Evolutionary conservation across 106 monocot species (phyloP).

Genomic region (Iris macrosiphon): DNA sequence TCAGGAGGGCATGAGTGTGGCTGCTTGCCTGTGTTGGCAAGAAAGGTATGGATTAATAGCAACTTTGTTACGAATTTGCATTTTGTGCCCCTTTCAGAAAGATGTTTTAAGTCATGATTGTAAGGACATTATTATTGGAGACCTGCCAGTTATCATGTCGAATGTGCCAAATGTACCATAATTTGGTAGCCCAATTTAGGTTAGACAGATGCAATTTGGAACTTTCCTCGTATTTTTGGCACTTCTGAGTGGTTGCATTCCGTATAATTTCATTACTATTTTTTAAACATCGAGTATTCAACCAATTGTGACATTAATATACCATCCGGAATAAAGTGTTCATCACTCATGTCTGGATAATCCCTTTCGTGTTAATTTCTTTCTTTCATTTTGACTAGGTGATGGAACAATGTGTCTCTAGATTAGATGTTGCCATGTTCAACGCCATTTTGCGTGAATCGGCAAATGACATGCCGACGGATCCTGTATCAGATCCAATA

Average conservation of each 20-base stretch:
- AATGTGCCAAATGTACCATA: too few species aligned
- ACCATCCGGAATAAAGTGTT: not conserved
- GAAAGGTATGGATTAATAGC: slow-evolving; percentile 41
- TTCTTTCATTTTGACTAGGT: slow-evolving; percentile 41
- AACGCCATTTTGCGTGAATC: slow-evolving; percentile 99
- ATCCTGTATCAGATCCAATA: slow-evolving; percentile 97
- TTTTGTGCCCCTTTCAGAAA: too few species aligned
- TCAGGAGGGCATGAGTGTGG: slow-evolving; percentile 93
- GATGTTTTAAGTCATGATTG: too few species aligned
- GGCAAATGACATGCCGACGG: slow-evolving; percentile 79
- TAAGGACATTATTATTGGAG: too few species aligned
- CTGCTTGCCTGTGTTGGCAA: slow-evolving; percentile 78
- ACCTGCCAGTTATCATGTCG: too few species aligned
- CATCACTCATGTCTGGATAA: not conserved
- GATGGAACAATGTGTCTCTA: slow-evolving; percentile 85
- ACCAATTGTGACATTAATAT: too few species aligned
- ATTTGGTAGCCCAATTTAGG: too few species aligned
- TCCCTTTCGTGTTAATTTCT: not conserved
- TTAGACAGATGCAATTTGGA: too few species aligned
- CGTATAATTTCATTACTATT: too few species aligned
- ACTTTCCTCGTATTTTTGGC: too few species aligned
- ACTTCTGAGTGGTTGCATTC: too few species aligned
- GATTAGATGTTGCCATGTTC: slow-evolving; percentile 98
- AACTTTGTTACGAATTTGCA: not conserved
- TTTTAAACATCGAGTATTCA: too few species aligned